Evolutionary conservation across 352 stramenopile species (phyloP), one percentile per base, ranked within the genome.

Genomic region (Globisporangium nagaii): DNA sequence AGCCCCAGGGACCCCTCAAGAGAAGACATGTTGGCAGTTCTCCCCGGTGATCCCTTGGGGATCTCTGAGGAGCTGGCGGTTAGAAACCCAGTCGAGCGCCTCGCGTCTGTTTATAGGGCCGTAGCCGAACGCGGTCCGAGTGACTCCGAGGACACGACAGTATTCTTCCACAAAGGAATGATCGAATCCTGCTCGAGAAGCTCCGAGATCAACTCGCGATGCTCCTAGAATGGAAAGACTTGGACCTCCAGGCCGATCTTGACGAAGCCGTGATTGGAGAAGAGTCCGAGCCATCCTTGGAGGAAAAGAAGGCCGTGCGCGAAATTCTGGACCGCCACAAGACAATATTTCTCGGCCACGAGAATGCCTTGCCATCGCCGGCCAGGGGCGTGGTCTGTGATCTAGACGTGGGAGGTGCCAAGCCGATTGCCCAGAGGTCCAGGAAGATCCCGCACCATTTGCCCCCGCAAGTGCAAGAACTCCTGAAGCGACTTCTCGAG

Each of bases 111-210:
- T 4, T 44, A 30, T 9, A 44, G 28, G 28, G 19, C 11, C 2
- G 11, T 25, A 4, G 7, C 39, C 3, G 9, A n/a, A 5, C 19
- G 13, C 0, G 39, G 17, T 4, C 39, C 13, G 17, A 12, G 10
- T 24, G 17, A 35, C 0, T 19, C 28, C 1, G n/a, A 19, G 0
- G 34, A 43, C 2, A 10, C 8, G 6, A 36, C 35, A 8, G 34
- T 54, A 2, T 45, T 36, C 35, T 54, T 45, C 24, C 34, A 54
- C 36, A 35, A 54, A 54, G 47, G 47, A 13, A 19, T 0, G 47
- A 54, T 7, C 1, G 15, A 6, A 25, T 45, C 6, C 4, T 8
- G 8, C 47, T 54, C 1, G 2, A 36, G 15, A 15, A 45, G 3
- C 15, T 45, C 1, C 5, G 9, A 3, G 22, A 25, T 4, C 47